These are phyloP conservation scores for Bipolaris sorokiniana DNA, from an alignment of 2,329 filamentous ascomycete genomes.

Conservation along the genomic window DNA sequence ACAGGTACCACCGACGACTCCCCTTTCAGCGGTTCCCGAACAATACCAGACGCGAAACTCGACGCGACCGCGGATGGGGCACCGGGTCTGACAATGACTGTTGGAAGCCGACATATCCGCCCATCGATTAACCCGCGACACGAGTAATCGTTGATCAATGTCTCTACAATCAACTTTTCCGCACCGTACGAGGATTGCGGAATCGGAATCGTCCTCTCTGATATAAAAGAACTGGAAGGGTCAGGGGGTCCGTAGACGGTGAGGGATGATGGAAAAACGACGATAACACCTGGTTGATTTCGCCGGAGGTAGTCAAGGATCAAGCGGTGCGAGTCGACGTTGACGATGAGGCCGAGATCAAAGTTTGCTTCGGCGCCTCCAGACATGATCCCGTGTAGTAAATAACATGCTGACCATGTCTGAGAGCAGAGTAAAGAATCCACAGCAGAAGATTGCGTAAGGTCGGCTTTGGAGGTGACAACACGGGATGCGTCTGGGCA, in stretches of 20 bases:
- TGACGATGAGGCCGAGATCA: not conserved
- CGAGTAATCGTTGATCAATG: conserved; percentile 65
- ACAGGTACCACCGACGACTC: not conserved
- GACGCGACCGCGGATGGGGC: conserved; percentile 63
- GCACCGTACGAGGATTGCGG: conserved; percentile 66
- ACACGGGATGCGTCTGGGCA: too few relatives aligned
- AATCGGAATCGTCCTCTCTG: conserved; percentile 45
- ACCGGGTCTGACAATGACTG: conserved; percentile 64
- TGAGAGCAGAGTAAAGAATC: not conserved
- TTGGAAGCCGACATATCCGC: conserved; percentile 63
- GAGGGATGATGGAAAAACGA: conserved; percentile 2
- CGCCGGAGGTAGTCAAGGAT: not conserved
- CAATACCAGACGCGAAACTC: conserved; percentile 66
- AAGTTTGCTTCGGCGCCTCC: not conserved
- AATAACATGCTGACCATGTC: not conserved
- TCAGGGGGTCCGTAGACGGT: conserved; percentile 50
- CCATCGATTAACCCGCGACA: conserved; percentile 62
- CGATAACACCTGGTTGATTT: not conserved
- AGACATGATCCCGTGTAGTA: not conserved
- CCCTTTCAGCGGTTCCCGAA: conserved; percentile 61
- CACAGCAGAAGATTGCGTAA: too few relatives aligned
- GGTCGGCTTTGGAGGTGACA: too few relatives aligned
- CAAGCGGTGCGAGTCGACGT: not conserved
- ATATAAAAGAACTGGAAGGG: conserved; percentile 50
- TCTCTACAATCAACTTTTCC: conserved; percentile 65